Evolutionary conservation across 192 early-diverging fungal species (phyloP).

Genomic region (Thamnidium elegans): DNA sequence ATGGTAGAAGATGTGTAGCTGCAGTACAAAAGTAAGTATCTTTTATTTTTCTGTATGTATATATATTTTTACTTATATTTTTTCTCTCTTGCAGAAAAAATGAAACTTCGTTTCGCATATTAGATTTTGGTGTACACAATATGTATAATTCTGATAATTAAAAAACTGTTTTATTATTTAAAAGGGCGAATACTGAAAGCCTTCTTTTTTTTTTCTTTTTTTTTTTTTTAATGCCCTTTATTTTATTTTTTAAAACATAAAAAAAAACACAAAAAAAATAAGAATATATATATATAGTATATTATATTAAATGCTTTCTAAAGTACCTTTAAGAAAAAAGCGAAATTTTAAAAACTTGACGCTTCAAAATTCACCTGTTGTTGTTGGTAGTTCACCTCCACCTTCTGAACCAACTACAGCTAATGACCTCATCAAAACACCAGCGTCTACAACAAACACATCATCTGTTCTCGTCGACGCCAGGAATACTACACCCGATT

Average conservation of each 20-base stretch:
- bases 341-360: constrained; percentile 52
- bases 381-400: constrained; percentile 31
- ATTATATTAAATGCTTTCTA: constrained; percentile 5
- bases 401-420: neutral
- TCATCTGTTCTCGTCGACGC: too few species aligned
- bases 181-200: too few species aligned
- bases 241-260: too few species aligned
- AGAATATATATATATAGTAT: too few species aligned
- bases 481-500: constrained; percentile 2
- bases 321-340: constrained; percentile 42
- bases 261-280: too few species aligned
- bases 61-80: neutral
- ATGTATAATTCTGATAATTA: constrained; percentile 49
- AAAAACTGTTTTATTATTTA: neutral
- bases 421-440: neutral
- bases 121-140: constrained; percentile 66
- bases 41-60: neutral
- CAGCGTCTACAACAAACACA: neutral
- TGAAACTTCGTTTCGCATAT: constrained; percentile 76
- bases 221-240: too few species aligned
- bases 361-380: constrained; percentile 46
- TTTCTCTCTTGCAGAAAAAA: constrained; percentile 26
- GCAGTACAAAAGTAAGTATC: constrained; percentile 61
- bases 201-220: too few species aligned
- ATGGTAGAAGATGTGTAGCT: constrained; percentile 78